Base-by-base conservation (phyloP, 2,329 filamentous ascomycete genomes). In the Clarireedia monteithiana region DNA sequence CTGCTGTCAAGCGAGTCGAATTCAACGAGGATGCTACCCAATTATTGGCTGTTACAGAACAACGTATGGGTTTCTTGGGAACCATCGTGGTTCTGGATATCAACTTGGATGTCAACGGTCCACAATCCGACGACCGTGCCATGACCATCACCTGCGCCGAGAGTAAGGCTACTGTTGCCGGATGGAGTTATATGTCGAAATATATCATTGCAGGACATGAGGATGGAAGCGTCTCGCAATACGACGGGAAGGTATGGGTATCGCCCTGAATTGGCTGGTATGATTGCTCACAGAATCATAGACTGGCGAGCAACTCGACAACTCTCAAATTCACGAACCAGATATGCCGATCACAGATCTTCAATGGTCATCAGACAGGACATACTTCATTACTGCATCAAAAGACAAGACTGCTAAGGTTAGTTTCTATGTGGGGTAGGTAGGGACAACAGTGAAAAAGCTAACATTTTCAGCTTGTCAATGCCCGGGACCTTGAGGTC, bases 161-260 rank as follows among this genome's bases (percentile, higher is more conserved):
- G 73, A 94, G 88, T 81, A 97, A 97, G 80, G 91, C 94, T 59
- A 97, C 92, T 36, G 94, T 97, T 61, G 94, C 94, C 56, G 94
- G 91, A 63, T 99, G 92, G 88, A 95, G 90, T 76, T 96, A 91
- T 75, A 74, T 96, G 67, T 86, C 82, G 73, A 91, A 92, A 76
- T 97, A 91, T 79, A 99, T 99, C 74, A 95, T 99, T 71, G 89
- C 92, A 58, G 91, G 91, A 63, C 94, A 99, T 76, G 94, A 97
- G 75, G 92, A 99, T 73, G 94, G 94, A 68, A 91, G 86, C 62
- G 82, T 99, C 61, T 92, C 89, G 60, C 83, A 86, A 71, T 99
- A 90, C 73, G 92, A 99, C 74, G 88, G 83, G 65, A 96, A 97
- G 85, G 85, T 85, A 74, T 57, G 73, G 48, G 40, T 39, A 23